Percentiles rank a stretch among this genome's conserved stretches.
Evolutionary conservation across 1,284 basidiomycete species (phyloP).

Genomic region (Fomitopsis pinicola): DNA sequence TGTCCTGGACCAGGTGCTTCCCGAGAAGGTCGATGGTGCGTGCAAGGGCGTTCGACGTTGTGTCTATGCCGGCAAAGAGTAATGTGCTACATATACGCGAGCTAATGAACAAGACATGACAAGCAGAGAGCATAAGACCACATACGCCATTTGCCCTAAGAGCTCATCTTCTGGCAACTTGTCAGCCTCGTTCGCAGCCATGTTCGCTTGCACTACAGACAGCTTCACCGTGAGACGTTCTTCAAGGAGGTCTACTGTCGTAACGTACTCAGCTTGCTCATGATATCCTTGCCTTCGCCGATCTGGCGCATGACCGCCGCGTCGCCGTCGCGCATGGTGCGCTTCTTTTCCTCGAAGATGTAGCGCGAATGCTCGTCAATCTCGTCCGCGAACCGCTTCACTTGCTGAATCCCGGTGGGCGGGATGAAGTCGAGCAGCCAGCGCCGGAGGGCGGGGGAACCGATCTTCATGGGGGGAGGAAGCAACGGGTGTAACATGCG

Average conservation of each 20-base stretch:
- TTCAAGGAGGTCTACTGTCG: not conserved
- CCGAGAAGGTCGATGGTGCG: conserved; percentile 6
- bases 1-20: conserved; percentile 9
- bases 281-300: conserved; percentile 27
- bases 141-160: conserved; percentile 23
- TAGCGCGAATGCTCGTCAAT: conserved; percentile 12
- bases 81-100: conserved; percentile 2
- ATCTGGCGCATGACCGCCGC: conserved; percentile 21
- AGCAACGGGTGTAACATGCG: conserved; percentile 7
- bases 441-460: conserved; percentile 9
- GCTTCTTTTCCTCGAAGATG: conserved; percentile 21
- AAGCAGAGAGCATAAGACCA: not conserved
- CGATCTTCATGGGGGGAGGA: conserved; percentile 8
- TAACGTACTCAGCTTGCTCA: conserved; percentile 26
- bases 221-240: not conserved
- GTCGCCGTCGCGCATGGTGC: conserved; percentile 23
- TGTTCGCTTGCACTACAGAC: conserved; percentile 16
- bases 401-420: conserved; percentile 7
- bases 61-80: conserved; percentile 10
- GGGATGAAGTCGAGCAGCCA: conserved; percentile 15
- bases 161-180: conserved; percentile 23
- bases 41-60: conserved; percentile 7
- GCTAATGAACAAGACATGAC: no score
- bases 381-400: conserved; percentile 15
- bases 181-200: conserved; percentile 17